A percentile compares a stretch with the other conserved stretches of the same genome.
Evolutionary conservation across 768 basidiomycete genomes (phyloP).

Genomic region (Suillus tomentosus): DNA sequence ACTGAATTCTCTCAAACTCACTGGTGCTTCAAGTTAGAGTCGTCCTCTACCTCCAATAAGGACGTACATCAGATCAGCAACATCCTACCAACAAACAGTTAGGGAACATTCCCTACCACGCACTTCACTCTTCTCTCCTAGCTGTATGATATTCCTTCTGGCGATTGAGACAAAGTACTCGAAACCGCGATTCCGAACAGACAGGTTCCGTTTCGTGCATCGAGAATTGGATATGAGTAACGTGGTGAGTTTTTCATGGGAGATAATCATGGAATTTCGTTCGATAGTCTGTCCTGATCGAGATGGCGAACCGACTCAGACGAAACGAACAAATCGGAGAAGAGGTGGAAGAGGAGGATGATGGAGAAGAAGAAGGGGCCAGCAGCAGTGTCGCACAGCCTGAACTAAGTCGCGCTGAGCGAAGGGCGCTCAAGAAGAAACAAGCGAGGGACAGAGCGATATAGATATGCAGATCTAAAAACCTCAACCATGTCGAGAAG

Average conservation of each 20-base stretch:
- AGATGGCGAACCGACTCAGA: slow-evolving; percentile 46
- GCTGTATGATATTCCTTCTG: too few species aligned
- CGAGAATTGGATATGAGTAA: not conserved
- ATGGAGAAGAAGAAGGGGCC: slow-evolving; percentile 32
- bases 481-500: slow-evolving; percentile 77
- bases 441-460: slow-evolving; percentile 59
- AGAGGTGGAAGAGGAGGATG: slow-evolving; percentile 39
- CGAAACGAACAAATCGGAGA: slow-evolving; percentile 41
- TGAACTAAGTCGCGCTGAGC: slow-evolving; percentile 71
- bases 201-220: not conserved
- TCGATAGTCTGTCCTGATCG: slow-evolving; percentile 7
- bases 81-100: too few species aligned
- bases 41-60: too few species aligned
- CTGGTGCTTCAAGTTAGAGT: too few species aligned
- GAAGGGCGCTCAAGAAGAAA: slow-evolving; percentile 83
- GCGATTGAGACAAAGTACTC: not conserved
- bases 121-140: too few species aligned
- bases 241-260: slow-evolving; percentile 39
- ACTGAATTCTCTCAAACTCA: too few species aligned
- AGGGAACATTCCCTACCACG: too few species aligned
- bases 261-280: not conserved
- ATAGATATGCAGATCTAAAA: slow-evolving; percentile 68
- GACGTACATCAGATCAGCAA: too few species aligned
- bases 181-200: not conserved
- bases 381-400: slow-evolving; percentile 37